Evolutionary conservation across 805 yeast species (phyloP).

Genomic region (Metschnikowia drakensbergensis): DNA sequence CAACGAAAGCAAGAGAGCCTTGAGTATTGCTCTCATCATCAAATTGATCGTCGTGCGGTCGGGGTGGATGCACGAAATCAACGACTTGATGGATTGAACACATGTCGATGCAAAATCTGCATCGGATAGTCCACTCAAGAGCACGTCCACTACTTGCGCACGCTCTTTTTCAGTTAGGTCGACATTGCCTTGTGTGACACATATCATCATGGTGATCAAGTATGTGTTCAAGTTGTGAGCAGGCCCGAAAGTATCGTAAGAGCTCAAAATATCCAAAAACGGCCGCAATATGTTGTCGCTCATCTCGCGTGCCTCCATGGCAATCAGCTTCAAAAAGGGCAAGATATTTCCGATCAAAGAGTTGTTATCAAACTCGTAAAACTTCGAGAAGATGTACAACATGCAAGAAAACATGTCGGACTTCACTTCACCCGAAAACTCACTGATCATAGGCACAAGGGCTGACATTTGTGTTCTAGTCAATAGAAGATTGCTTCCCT

Average conservation of each 20-base stretch:
- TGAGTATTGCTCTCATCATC: constrained; percentile 45
- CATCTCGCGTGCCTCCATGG: constrained; percentile 21
- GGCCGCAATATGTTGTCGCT: constrained; percentile 22
- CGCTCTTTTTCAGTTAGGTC: constrained; percentile 24
- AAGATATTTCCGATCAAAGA: constrained; percentile 47
- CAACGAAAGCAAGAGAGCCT: constrained; percentile 31
- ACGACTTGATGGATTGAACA: constrained; percentile 57
- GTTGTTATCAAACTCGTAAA: constrained; percentile 45
- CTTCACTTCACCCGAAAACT: constrained; percentile 60
- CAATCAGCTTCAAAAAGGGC: constrained; percentile 35
- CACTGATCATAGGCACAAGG: constrained; percentile 58
- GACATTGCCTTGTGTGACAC: constrained; percentile 35
- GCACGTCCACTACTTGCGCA: constrained; percentile 18
- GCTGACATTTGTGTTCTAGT: constrained; percentile 48
- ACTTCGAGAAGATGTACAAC: constrained; percentile 55
- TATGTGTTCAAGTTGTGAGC: constrained; percentile 20
- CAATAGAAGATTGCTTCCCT: constrained; percentile 37
- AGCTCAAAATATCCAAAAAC: constrained; percentile 18
- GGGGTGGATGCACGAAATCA: constrained; percentile 39
- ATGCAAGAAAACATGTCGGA: constrained; percentile 70
- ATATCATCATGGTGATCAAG: constrained; percentile 32
- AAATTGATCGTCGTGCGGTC: constrained; percentile 31
- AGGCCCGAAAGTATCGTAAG: constrained; percentile 1
- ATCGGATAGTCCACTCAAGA: constrained; percentile 23
- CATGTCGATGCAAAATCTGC: constrained; percentile 27